phyloP scores from a whole-genome alignment of 768 basidiomycete species.

The Chiua virens region DNA sequence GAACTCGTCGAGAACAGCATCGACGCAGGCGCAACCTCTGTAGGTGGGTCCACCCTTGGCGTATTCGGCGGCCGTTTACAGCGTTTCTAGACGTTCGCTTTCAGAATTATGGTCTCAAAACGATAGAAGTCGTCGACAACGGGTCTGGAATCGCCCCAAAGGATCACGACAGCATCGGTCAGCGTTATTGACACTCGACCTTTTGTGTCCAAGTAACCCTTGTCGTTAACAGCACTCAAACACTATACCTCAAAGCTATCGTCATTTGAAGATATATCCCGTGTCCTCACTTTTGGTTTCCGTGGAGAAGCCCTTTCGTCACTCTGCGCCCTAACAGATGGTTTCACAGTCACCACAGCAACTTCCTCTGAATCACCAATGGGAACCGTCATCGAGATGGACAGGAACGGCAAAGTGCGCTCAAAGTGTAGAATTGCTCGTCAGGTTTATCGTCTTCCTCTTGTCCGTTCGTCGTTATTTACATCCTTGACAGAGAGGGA shows the following conservation, averaged over 20 bases:
- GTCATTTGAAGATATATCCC: conserved; percentile 66
- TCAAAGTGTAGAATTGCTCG: conserved; percentile 67
- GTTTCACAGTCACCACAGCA: conserved; percentile 6
- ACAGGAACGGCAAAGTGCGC: conserved; percentile 58
- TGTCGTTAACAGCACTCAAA: conserved; percentile 60
- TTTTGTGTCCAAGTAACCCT: neutral
- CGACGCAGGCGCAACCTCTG: conserved; percentile 85
- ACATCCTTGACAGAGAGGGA: conserved; percentile 63
- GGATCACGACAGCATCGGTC: conserved; percentile 81
- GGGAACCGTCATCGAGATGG: conserved; percentile 78
- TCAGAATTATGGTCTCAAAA: conserved; percentile 79
- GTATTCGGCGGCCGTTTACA: conserved; percentile 2
- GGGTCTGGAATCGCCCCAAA: conserved; percentile 79
- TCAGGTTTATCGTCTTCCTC: conserved; percentile 49
- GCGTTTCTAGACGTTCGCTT: conserved; percentile 74
- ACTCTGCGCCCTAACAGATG: conserved; percentile 78
- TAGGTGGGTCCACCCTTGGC: conserved; percentile 54
- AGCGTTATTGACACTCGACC: conserved; percentile 17
- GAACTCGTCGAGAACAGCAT: conserved; percentile 96
- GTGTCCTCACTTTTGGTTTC: conserved; percentile 85
- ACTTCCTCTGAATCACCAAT: conserved; percentile 57
- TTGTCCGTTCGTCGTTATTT: neutral
- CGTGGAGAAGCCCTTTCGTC: conserved; percentile 95
- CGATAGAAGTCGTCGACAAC: conserved; percentile 90
- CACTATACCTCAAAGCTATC: conserved; percentile 91